Conservation (phyloP, 2,329 filamentous ascomycete genomes). For the Calonectria fujianensis region DNA sequence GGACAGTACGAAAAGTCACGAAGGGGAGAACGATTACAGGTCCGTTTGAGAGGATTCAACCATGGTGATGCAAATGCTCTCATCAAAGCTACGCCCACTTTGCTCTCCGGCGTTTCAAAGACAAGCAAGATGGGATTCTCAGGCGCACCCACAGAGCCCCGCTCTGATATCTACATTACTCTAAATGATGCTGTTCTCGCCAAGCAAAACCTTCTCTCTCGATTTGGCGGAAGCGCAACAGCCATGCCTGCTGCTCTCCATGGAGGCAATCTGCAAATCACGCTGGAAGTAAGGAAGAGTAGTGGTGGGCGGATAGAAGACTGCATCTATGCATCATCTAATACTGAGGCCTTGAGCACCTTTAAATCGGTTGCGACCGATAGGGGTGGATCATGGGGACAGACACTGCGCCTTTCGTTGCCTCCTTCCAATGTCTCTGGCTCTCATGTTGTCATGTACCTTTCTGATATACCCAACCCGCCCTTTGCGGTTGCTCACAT, state of each 20-base stretch:
- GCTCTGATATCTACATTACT: slow-evolving; percentile 97
- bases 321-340: slow-evolving; percentile 91
- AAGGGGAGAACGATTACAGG: slow-evolving; percentile 84
- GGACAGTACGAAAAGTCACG: slow-evolving; percentile 84
- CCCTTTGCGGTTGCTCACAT: slow-evolving; percentile 95
- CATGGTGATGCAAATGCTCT: slow-evolving; percentile 86
- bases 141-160: slow-evolving; percentile 88
- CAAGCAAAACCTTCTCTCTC: slow-evolving; percentile 81
- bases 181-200: slow-evolving; percentile 86
- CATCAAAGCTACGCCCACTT: slow-evolving; percentile 90
- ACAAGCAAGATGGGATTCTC: slow-evolving; percentile 96
- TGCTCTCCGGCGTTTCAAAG: slow-evolving; percentile 86
- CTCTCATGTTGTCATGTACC: slow-evolving; percentile 91
- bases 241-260: slow-evolving; percentile 77
- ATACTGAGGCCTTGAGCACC: slow-evolving; percentile 84
- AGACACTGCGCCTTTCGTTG: slow-evolving; percentile 89
- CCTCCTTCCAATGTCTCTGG: slow-evolving; percentile 86
- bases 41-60: slow-evolving; percentile 87
- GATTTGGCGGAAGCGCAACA: slow-evolving; percentile 83
- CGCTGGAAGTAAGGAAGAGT: slow-evolving; percentile 88
- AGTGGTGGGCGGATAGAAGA: slow-evolving; percentile 89
- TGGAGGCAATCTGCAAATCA: slow-evolving; percentile 88
- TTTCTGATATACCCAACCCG: slow-evolving; percentile 89
- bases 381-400: slow-evolving; percentile 88
- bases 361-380: slow-evolving; percentile 92